Evolutionary conservation across 495 filamentous ascomycete genomes (phyloP).

Genomic region (Hyaloscypha bicolor): DNA sequence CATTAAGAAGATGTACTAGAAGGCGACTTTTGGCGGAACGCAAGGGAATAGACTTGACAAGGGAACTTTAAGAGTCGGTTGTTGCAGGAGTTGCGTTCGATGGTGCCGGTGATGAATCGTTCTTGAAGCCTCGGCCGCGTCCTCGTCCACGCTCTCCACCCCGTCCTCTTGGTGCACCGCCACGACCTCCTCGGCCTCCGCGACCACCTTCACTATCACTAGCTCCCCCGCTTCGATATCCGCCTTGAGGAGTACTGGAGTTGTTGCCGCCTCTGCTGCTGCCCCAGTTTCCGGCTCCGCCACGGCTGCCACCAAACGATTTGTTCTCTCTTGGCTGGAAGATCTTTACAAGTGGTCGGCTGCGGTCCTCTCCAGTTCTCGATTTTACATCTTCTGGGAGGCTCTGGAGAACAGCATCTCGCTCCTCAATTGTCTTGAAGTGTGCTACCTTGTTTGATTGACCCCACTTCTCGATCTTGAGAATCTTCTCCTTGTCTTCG

Average conservation of each 20-base stretch:
- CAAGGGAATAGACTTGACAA: constrained; percentile 23
- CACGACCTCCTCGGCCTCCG: constrained; percentile 64
- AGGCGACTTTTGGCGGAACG: constrained; percentile 35
- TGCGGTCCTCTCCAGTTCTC: constrained; percentile 61
- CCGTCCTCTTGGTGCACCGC: constrained; percentile 60
- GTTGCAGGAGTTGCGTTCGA: constrained; percentile 49
- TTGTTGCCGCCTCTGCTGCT: constrained; percentile 63
- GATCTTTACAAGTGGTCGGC: constrained; percentile 78
- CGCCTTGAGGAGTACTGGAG: constrained; percentile 55
- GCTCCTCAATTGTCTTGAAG: constrained; percentile 76
- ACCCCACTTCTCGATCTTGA: constrained; percentile 75
- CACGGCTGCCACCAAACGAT: constrained; percentile 51
- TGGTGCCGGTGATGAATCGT: constrained; percentile 51
- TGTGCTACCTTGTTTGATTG: constrained; percentile 77
- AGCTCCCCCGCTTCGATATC: constrained; percentile 70
- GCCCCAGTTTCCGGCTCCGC: constrained; percentile 73
- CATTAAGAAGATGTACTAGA: constrained; percentile 36
- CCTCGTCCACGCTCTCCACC: constrained; percentile 58
- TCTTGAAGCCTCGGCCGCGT: constrained; percentile 58
- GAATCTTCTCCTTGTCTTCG: constrained; percentile 77
- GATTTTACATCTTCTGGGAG: constrained; percentile 75
- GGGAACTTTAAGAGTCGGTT: constrained; percentile 48
- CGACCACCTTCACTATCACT: constrained; percentile 78
- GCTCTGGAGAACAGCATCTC: constrained; percentile 71
- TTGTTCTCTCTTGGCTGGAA: constrained; percentile 65